Conservation (phyloP, 2,329 filamentous ascomycete species). For the Hypocreales sp. region DNA sequence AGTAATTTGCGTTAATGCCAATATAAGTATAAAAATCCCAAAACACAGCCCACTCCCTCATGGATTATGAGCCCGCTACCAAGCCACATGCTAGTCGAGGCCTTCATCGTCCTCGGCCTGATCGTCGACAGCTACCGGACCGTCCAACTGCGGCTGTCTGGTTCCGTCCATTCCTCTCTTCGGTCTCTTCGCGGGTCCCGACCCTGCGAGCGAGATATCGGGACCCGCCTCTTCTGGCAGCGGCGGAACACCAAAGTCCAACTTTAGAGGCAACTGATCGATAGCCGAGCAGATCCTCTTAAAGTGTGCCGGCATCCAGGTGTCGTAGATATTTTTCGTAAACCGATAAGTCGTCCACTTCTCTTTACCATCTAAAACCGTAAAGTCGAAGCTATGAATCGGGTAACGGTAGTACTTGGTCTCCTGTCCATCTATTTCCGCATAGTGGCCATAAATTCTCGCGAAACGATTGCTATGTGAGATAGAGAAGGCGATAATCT, state of each 20-base stretch:
- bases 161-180: no score
- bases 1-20: no score
- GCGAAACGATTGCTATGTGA: constrained; percentile 14
- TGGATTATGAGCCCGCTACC: no score
- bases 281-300: constrained; percentile 3
- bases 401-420: constrained; percentile 21
- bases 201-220: constrained; percentile 1
- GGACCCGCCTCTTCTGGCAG: no score
- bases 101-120: no score
- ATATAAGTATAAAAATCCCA: no score
- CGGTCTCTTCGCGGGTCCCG: no score
- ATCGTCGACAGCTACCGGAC: no score
- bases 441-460: constrained; percentile 24
- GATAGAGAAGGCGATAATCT: constrained; percentile 27
- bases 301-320: constrained; percentile 3
- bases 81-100: no score
- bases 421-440: constrained; percentile 17
- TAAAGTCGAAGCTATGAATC: constrained; percentile 18
- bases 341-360: constrained; percentile 3
- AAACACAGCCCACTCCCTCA: no score
- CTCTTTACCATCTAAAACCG: constrained; percentile 3
- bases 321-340: constrained; percentile 3
- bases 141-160: no score
- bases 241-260: neutral
- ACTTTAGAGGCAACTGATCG: constrained; percentile 1